A percentile compares a stretch with the other conserved stretches of the same genome.
phyloP scores from a whole-genome alignment of 768 basidiomycete species.

The Xanthoconium stramineum region DNA sequence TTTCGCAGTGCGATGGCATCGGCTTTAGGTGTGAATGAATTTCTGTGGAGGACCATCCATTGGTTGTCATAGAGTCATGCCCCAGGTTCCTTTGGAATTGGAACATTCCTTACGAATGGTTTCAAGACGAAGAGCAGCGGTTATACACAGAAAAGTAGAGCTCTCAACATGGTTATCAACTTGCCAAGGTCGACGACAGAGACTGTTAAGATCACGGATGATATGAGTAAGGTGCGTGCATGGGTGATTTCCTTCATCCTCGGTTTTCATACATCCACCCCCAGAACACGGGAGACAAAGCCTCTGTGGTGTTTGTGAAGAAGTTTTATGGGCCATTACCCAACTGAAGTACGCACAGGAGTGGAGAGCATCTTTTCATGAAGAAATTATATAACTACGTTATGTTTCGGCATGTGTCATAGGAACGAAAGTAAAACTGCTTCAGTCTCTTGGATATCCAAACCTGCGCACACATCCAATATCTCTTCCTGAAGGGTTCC shows the following conservation, averaged over 20 bases:
- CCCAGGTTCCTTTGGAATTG: constrained; percentile 87
- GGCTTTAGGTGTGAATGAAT: constrained; percentile 57
- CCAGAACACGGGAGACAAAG: constrained; percentile 68
- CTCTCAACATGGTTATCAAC: constrained; percentile 93
- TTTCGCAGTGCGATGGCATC: constrained; percentile 59
- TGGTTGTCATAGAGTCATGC: background rate
- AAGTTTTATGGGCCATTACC: constrained; percentile 7
- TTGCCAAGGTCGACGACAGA: constrained; percentile 66
- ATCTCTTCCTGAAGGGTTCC: constrained; percentile 35
- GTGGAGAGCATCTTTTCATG: too few relatives aligned
- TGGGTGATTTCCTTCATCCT: background rate
- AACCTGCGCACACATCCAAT: constrained; percentile 32
- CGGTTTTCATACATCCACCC: background rate
- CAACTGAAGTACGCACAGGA: background rate
- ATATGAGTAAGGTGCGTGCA: constrained; percentile 65
- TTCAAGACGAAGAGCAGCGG: constrained; percentile 50
- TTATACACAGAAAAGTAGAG: constrained; percentile 62
- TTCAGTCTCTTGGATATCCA: constrained; percentile 49
- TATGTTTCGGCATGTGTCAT: background rate
- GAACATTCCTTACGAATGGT: constrained; percentile 90
- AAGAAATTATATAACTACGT: background rate
- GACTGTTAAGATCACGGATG: constrained; percentile 95
- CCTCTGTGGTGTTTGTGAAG: constrained; percentile 60
- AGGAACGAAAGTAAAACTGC: constrained; percentile 35
- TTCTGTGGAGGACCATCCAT: background rate